Base-by-base conservation (phyloP, 2,329 filamentous ascomycete species). In the Cryoendolithus antarcticus region DNA sequence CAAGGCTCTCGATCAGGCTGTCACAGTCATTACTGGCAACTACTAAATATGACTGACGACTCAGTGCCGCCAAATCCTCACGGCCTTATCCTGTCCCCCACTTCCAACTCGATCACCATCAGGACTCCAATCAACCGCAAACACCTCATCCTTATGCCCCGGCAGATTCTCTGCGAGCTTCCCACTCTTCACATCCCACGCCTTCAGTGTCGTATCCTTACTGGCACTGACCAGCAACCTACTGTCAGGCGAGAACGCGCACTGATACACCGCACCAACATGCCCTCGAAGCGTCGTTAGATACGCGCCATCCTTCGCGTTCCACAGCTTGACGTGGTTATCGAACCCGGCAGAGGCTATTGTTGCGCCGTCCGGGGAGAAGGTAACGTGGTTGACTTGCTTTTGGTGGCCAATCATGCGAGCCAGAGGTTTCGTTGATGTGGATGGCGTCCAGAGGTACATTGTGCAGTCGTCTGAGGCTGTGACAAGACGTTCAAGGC, bases 401-500 rank as follows among this genome's bases (percentile, higher is more conserved):
- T 96, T 96, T 59, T 95, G 86, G 55, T 98, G 91, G 2, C 91
- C 91, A n/a, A 86, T 64, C 63, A 96, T 74, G 28, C 86, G 72
- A n/a, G 84, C 82, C 3, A 96, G 68, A 1, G 89, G 88, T 59
- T 96, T 95, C 6, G 71, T 83, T 3, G 80, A 79, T 32, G 69
- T 71, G 7, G 78, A 70, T 0, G 88, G 88, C 44, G 93, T 84
- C 89, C 89, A 98, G 6, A 98, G 72, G 58, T 86, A 94, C 74
- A 98, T 89, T 4, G 88, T 94, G 60, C 88, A 93, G 60, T 98
- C 91, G 56, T 96, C 91, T 48, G 82, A 89, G 2, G 89, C 91
- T 6, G 86, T 93, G 2, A 93, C 83, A 3, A 96, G 65, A 21
- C 84, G 75, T 65, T 98, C 91, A 1, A 82, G 77, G 13, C 93